These are phyloP conservation scores for Micromonas commoda DNA, from an alignment of 139 green algal genomes.

Conservation along the genomic window DNA sequence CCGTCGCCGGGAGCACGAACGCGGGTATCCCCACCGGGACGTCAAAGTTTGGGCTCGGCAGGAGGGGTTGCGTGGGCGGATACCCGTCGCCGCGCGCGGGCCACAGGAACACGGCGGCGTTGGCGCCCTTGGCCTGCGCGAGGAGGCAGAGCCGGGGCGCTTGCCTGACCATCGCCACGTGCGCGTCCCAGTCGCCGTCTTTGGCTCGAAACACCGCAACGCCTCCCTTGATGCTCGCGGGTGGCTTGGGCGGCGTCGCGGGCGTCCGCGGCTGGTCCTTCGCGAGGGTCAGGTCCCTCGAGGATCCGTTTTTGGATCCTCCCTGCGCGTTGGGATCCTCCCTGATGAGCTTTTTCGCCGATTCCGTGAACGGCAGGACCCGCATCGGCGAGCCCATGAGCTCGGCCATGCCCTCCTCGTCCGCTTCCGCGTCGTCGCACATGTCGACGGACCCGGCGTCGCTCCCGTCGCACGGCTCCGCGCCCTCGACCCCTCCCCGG, in stretches of 20 bases:
- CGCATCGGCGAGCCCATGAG: no score
- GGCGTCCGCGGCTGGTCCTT: no score
- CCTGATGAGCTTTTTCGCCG: no score
- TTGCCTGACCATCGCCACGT: constrained; percentile 9
- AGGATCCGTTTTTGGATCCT: no score
- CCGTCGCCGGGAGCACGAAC: neutral
- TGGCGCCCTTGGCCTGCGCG: neutral
- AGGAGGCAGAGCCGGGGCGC: neutral
- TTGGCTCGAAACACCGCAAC: neutral
- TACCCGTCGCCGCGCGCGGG: neutral
- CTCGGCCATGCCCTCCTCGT: no score
- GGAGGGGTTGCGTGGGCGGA: neutral
- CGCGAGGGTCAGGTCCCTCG: no score
- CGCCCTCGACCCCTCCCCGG: no score
- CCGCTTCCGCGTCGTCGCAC: no score
- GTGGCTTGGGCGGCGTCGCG: neutral
- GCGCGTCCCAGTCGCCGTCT: neutral
- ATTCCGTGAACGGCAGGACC: no score
- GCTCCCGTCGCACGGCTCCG: neutral
- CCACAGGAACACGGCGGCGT: constrained; percentile 15
- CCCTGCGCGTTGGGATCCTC: no score
- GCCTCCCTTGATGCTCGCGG: neutral
- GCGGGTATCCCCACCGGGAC: constrained; percentile 1
- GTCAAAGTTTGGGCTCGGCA: constrained; percentile 12
- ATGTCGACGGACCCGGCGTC: neutral